Evolutionary conservation across 352 stramenopile species (phyloP).

Genomic region (Globisporangium viniferum): DNA sequence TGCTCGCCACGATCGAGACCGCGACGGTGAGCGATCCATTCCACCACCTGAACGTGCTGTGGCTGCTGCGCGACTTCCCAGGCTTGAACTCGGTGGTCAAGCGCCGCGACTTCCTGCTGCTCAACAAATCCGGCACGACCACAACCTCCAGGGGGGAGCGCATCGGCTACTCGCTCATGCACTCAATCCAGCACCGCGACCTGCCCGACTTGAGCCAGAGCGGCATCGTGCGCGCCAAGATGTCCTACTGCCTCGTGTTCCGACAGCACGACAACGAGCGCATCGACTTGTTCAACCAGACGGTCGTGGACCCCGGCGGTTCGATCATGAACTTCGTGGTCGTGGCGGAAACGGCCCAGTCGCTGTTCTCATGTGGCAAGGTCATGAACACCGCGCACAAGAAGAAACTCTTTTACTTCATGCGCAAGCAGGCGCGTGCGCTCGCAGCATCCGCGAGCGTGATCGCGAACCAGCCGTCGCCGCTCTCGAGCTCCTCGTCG

Average conservation of each 20-base stretch:
- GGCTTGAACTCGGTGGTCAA: slow-evolving; percentile 32
- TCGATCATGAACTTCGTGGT: slow-evolving; percentile 37
- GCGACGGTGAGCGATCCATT: slow-evolving; percentile 50
- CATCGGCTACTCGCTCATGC: slow-evolving; percentile 41
- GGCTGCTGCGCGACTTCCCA: slow-evolving; percentile 37
- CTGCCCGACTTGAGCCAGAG: slow-evolving; percentile 34
- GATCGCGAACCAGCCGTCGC: not conserved
- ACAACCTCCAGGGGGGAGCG: slow-evolving; percentile 39
- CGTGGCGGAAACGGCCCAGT: slow-evolving; percentile 26
- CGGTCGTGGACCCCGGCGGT: slow-evolving; percentile 35
- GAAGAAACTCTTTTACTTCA: slow-evolving; percentile 56
- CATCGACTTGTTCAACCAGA: slow-evolving; percentile 43
- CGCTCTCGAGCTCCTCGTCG: slow-evolving; percentile 7
- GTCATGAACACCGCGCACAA: slow-evolving; percentile 37
- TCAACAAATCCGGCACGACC: slow-evolving; percentile 40
- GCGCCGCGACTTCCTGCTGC: slow-evolving; percentile 39
- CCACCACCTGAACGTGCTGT: slow-evolving; percentile 46
- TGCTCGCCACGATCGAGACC: slow-evolving; percentile 38
- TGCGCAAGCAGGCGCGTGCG: slow-evolving; percentile 21
- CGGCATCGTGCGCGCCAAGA: slow-evolving; percentile 34
- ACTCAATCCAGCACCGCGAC: slow-evolving; percentile 54
- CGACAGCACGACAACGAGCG: slow-evolving; percentile 32
- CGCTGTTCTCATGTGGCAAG: slow-evolving; percentile 26
- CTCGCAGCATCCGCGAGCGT: slow-evolving; percentile 8
- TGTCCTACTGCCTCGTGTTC: slow-evolving; percentile 42